Base-by-base conservation (phyloP, 2,329 filamentous ascomycete genomes). In the Fusarium equiseti region DNA sequence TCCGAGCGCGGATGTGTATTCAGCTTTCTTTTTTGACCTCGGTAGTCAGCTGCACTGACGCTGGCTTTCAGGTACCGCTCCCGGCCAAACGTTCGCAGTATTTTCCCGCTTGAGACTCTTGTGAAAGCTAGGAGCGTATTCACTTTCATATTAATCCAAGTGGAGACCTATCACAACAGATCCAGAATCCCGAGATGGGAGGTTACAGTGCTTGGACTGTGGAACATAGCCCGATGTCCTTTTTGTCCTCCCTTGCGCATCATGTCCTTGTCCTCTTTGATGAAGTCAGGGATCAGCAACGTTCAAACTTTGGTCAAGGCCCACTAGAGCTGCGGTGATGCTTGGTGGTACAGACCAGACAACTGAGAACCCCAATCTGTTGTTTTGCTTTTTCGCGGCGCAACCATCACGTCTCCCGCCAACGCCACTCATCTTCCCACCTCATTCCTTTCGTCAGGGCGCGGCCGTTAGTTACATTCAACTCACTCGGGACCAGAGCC, bases 361-460 rank as follows among this genome's bases (percentile, higher is more conserved):
- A 57, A 64, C 68, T 73, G 59, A 52, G 29, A 60, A 55, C 22
- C 51, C 42, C 45, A 50, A 50, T 59, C 51, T 50, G 62, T 62
- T 44, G 44, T 63, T 73, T 76, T 76, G 74, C 72, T 76, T 76
- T 73, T 73, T 72, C 50, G 61, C 55, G 63, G 68, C 75, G 70
- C 66, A 63, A 72, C 73, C 68, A 75, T 64, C 67, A 63, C 45
- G 38, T 74, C 63, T 52, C 65, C 73, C 66, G 65, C 54, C 54
- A 59, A 42, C 73, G 73, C 73, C 73, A 75, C 73, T 59, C 61
- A 63, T 54, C 48, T 61, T 66, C 66, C 62, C 73, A 72, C 66
- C 52, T 68, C 73, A 73, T 76, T 75, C 73, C 73, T 75, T 55
- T 52, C 35, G 57, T 35, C 49, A 71, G 64, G 68, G 68, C 59